Percentiles rank a stretch among this genome's conserved stretches.
Evolutionary conservation across 2,329 filamentous ascomycete species (phyloP).

Genomic region (Colletotrichum ledebouriae): DNA sequence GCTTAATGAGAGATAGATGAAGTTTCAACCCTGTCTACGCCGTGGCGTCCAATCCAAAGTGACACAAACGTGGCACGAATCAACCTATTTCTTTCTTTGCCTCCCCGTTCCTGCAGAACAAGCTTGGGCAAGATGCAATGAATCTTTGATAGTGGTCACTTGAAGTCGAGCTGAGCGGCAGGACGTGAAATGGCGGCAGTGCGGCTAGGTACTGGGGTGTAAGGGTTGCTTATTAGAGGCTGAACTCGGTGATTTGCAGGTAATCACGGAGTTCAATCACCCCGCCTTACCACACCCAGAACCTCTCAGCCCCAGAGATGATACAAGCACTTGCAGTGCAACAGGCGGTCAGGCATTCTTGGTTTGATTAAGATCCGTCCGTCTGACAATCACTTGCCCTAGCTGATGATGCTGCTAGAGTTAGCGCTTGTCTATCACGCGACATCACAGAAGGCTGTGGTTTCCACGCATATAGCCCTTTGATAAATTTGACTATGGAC

Average conservation of each 20-base stretch:
- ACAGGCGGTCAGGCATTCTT: background rate
- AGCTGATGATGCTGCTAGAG: background rate
- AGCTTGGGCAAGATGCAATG: too few species aligned
- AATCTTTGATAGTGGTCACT: too few species aligned
- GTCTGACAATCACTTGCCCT: background rate
- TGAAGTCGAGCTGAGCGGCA: too few species aligned
- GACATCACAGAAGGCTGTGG: slow-evolving; percentile 11
- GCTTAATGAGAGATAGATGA: too few species aligned
- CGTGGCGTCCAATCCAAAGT: too few species aligned
- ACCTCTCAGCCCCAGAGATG: slow-evolving; percentile 5
- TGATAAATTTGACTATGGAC: background rate
- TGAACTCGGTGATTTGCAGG: slow-evolving; percentile 13
- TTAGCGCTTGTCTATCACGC: slow-evolving; percentile 7
- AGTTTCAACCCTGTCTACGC: too few species aligned
- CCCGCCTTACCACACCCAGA: background rate
- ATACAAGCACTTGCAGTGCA: background rate
- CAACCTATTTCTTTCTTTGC: too few species aligned
- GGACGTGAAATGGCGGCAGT: slow-evolving; percentile 7
- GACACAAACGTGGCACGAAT: too few species aligned
- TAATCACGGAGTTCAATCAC: slow-evolving; percentile 27
- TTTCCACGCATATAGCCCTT: background rate
- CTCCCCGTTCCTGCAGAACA: too few species aligned
- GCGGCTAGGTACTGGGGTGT: slow-evolving; percentile 12
- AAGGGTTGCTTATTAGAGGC: slow-evolving; percentile 18
- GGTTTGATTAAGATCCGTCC: background rate